A percentile compares a stretch with the other conserved stretches of the same genome.
phyloP scores from a whole-genome alignment of 2,329 filamentous ascomycete genomes.

The Cladosporium sp. region DNA sequence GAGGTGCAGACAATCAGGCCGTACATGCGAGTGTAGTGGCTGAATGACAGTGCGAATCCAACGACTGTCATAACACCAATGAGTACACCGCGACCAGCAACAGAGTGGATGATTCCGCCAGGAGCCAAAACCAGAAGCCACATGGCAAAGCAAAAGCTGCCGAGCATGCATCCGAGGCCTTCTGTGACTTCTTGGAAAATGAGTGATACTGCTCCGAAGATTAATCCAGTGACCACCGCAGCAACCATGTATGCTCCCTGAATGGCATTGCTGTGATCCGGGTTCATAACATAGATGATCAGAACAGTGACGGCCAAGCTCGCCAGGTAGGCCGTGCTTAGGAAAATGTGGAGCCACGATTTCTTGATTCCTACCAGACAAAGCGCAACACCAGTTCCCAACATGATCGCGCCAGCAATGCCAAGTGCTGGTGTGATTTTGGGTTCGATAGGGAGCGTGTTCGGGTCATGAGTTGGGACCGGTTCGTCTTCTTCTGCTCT shows the following conservation, averaged over 20 bases:
- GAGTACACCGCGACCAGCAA: constrained; percentile 64
- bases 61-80: constrained; percentile 67
- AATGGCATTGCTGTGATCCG: constrained; percentile 66
- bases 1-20: constrained; percentile 71
- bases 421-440: constrained; percentile 74
- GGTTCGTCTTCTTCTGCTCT: constrained; percentile 3
- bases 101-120: constrained; percentile 65
- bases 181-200: constrained; percentile 81
- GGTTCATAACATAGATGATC: constrained; percentile 82
- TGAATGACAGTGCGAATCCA: constrained; percentile 72
- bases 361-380: constrained; percentile 79
- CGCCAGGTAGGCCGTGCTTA: constrained; percentile 70
- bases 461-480: constrained; percentile 2
- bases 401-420: constrained; percentile 70
- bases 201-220: constrained; percentile 68
- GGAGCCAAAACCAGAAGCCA: constrained; percentile 77
- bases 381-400: constrained; percentile 66
- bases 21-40: constrained; percentile 70
- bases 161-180: constrained; percentile 79
- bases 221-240: constrained; percentile 63
- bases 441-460: constrained; percentile 62
- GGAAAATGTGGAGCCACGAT: constrained; percentile 68
- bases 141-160: constrained; percentile 82
- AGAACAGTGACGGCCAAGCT: constrained; percentile 71
- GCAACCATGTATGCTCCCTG: constrained; percentile 87